These are phyloP conservation scores for Ilex asprella DNA, from an alignment of 257 asterid species.

Conservation along the genomic window DNA sequence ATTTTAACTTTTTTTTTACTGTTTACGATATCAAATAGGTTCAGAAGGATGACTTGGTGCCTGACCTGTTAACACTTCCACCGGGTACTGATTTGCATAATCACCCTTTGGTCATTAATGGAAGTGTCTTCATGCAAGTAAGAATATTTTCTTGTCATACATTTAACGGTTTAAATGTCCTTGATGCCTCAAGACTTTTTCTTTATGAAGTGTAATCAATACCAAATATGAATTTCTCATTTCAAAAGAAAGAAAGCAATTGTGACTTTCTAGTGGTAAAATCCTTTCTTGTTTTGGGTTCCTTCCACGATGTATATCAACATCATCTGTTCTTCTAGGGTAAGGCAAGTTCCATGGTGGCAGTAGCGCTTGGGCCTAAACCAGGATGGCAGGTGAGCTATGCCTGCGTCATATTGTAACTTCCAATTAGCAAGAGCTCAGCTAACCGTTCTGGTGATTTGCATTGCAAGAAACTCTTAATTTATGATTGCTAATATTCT, in stretches of 20 bases:
- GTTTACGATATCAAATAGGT: slow-evolving; percentile 37
- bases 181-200: neutral
- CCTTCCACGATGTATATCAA: neutral
- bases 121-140: slow-evolving; percentile 84
- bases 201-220: neutral
- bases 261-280: neutral
- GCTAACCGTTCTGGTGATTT: neutral
- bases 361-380: slow-evolving; percentile 69
- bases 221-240: neutral
- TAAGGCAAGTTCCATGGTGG: slow-evolving; percentile 94
- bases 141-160: neutral
- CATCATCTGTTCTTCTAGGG: slow-evolving; percentile 38
- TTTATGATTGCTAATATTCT: neutral
- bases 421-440: too few relatives aligned
- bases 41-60: slow-evolving; percentile 63
- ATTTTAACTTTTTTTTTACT: slow-evolving; percentile 7
- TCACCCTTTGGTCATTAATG: slow-evolving; percentile 69
- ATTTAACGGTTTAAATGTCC: neutral
- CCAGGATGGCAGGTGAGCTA: slow-evolving; percentile 74
- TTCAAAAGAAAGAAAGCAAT: neutral
- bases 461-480: neutral
- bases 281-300: slow-evolving; percentile 1
- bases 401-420: neutral
- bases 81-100: slow-evolving; percentile 86
- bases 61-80: slow-evolving; percentile 68